Evolutionary conservation across 2,329 filamentous ascomycete species (phyloP).

Genomic region (Aschersonia sp.): DNA sequence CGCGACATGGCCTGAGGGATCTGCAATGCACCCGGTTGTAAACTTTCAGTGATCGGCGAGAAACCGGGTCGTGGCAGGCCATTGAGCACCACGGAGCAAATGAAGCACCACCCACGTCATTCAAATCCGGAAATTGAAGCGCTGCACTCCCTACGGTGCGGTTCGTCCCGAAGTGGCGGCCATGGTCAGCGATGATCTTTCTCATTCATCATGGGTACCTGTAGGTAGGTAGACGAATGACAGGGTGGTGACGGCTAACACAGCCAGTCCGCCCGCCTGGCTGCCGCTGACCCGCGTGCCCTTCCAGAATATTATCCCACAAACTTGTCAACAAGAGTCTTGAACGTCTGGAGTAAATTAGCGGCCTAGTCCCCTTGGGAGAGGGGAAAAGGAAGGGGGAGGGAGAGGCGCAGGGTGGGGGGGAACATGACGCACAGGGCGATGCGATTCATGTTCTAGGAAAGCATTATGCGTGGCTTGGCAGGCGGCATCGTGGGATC

Average conservation of each 20-base stretch:
- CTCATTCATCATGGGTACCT: not conserved
- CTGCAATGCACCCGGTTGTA: no score
- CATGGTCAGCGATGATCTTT: not conserved
- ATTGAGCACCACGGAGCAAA: not conserved
- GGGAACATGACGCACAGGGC: not conserved
- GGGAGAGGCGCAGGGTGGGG: not conserved
- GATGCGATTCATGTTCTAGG: not conserved
- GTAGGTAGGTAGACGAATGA: no score
- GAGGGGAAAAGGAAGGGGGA: not conserved
- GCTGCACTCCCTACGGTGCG: not conserved
- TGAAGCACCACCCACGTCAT: not conserved
- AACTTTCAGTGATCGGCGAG: no score
- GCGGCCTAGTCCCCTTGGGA: no score
- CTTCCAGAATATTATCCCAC: no score
- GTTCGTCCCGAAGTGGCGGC: not conserved
- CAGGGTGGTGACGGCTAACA: no score
- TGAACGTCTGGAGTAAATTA: no score
- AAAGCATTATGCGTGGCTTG: not conserved
- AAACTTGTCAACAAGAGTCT: no score
- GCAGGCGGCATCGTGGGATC: not conserved
- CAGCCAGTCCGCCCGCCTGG: no score
- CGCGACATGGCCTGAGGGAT: no score
- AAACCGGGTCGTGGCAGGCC: no score
- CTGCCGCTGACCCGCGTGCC: no score
- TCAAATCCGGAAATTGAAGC: not conserved